These are phyloP conservation scores for Nigrograna mackinnonii DNA, from an alignment of 2,329 filamentous ascomycete genomes.

Conservation along the genomic window DNA sequence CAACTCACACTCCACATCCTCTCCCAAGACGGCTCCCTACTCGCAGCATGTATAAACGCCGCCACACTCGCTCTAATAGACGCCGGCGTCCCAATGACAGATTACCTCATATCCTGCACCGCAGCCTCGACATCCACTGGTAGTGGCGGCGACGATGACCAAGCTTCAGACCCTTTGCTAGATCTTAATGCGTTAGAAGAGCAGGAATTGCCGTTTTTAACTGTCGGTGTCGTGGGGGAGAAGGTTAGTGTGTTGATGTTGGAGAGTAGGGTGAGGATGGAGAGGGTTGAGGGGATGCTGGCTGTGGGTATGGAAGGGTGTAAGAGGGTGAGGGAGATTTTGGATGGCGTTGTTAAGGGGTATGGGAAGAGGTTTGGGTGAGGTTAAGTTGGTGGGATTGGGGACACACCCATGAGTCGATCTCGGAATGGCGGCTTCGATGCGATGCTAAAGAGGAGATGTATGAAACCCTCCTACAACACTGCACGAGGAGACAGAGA, in stretches of 20 bases:
- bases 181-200: conserved; percentile 82
- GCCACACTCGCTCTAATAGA: conserved; percentile 90
- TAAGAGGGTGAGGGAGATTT: conserved; percentile 77
- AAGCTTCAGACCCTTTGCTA: conserved; percentile 76
- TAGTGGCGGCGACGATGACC: conserved; percentile 53
- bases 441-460: not conserved
- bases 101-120: conserved; percentile 87
- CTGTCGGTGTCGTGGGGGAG: conserved; percentile 77
- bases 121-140: conserved; percentile 66
- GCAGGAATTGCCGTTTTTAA: conserved; percentile 85
- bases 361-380: conserved; percentile 36
- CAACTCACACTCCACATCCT: conserved; percentile 83
- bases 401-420: no score
- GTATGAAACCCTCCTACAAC: no score
- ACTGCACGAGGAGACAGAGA: no score
- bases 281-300: conserved; percentile 86
- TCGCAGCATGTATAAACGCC: conserved; percentile 89
- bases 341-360: conserved; percentile 73
- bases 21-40: conserved; percentile 84
- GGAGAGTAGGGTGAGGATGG: conserved; percentile 85
- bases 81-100: conserved; percentile 92
- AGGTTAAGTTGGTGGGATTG: conserved; percentile 1
- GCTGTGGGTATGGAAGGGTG: conserved; percentile 91
- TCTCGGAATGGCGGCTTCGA: no score
- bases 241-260: conserved; percentile 79